These are phyloP conservation scores for Xylaria multiplex DNA, from an alignment of 2,329 filamentous ascomycete species.

Conservation along the genomic window DNA sequence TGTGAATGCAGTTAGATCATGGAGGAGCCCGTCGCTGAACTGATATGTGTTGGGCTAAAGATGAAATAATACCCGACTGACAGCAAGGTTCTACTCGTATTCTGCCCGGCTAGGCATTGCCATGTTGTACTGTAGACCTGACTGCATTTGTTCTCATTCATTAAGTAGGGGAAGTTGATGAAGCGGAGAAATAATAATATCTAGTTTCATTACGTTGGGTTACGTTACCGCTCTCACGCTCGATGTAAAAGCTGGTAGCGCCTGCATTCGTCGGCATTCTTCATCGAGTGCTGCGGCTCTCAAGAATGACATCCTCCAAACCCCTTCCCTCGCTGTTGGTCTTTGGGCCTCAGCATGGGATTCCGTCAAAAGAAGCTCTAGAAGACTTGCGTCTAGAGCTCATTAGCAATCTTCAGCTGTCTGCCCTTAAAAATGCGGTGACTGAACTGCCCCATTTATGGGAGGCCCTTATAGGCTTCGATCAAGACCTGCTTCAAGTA, in stretches of 20 bases:
- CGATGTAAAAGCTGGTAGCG: slow-evolving; percentile 6
- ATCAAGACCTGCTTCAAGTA: neutral
- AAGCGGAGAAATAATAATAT: neutral
- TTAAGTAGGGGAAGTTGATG: neutral
- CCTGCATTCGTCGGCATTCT: slow-evolving; percentile 1
- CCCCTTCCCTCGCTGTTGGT: slow-evolving; percentile 31
- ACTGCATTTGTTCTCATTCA: slow-evolving; percentile 1
- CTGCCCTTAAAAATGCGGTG: slow-evolving; percentile 17
- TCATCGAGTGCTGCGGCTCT: neutral
- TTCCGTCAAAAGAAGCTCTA: slow-evolving; percentile 20
- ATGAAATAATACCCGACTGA: neutral
- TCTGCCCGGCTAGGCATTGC: neutral
- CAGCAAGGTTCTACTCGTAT: neutral
- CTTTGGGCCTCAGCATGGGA: slow-evolving; percentile 35
- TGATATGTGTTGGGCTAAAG: neutral
- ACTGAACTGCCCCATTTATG: slow-evolving; percentile 17
- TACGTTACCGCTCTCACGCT: neutral
- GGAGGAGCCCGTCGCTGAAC: neutral
- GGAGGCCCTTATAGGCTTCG: neutral
- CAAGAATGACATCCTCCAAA: slow-evolving; percentile 15
- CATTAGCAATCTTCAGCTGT: slow-evolving; percentile 15
- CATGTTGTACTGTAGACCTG: neutral
- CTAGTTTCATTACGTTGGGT: neutral
- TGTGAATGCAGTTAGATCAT: slow-evolving; percentile 3
- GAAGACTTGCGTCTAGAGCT: slow-evolving; percentile 30